Evolutionary conservation across 352 stramenopile genomes (phyloP).

Genomic region (Phytophthora tubulina): DNA sequence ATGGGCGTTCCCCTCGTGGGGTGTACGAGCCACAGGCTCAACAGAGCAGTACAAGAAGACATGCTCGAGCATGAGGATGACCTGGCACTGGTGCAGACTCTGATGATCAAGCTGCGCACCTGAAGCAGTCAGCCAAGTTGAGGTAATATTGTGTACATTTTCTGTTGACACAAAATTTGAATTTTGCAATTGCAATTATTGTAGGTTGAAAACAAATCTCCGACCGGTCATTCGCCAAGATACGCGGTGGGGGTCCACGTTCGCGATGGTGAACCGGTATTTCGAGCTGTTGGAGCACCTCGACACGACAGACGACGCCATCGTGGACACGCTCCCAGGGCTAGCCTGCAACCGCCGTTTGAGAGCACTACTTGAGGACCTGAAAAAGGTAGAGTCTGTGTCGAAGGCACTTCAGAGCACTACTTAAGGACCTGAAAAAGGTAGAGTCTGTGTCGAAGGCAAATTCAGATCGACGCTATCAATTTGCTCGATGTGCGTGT

Average conservation of each 20-base stretch:
- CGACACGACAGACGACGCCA: background rate
- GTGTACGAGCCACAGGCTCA: background rate
- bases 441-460: background rate
- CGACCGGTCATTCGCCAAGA: background rate
- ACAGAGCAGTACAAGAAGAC: background rate
- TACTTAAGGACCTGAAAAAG: background rate
- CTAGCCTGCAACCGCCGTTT: background rate
- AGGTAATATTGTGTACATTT: slow-evolving; percentile 1
- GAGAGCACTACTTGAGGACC: background rate
- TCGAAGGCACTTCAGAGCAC: background rate
- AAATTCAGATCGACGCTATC: background rate
- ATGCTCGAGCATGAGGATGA: background rate
- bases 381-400: background rate
- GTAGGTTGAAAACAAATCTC: background rate
- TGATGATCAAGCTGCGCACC: background rate
- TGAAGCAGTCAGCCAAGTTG: slow-evolving; percentile 13
- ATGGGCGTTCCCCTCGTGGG: background rate
- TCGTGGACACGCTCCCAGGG: background rate
- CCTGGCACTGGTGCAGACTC: background rate
- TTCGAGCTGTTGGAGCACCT: background rate
- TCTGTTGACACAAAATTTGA: background rate
- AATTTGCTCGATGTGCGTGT: background rate
- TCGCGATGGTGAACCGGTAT: background rate
- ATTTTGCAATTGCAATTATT: background rate
- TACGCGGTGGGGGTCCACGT: background rate